Evolutionary conservation across 805 yeast genomes (phyloP), one percentile per base, ranked within the genome.

Genomic region (Vanderwaltozyma tropicalis): DNA sequence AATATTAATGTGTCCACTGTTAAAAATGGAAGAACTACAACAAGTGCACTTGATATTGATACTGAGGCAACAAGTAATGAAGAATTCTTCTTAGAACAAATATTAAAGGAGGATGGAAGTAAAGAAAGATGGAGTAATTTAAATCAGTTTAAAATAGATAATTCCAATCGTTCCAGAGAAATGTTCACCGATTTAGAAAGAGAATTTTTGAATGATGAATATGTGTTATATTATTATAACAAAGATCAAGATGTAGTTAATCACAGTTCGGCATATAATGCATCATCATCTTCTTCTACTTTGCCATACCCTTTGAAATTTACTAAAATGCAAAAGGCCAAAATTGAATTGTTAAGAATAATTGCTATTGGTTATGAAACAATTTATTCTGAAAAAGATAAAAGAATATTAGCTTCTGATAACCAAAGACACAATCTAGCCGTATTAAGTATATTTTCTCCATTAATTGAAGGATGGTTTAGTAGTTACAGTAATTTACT

Each of bases 291-390:
- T 31, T 7, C 8, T 5, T 7, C 21, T 3, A 16, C 39, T 2
- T 31, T 45, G 16, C 51, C 55, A 5, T 43, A 38, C 21, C 52
- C 55, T n/a, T 57, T 80, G 31, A 68, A 66, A 33, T 82, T 87
- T 47, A 71, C 85, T 0, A 52, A 54, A 10, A 58, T 68, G 19
- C 94, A 86, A 49, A 71, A 71, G 48, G 96, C 95, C 2, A 81
- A 81, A 45, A 66, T 88, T 24, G 95, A 85, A 50, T 60, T 88
- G 28, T 61, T 86, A 25, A 82, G 82, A 52, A 81, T 88, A 45
- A 74, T 81, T 61, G 74, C 88, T 1, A 64, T 87, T 35, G 94
- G 92, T 28, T 86, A 84, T 55, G 94, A 85, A 48, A 76, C 89
- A 2, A 65, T 88, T 15, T 88, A 88, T 55, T 79, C 80, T 38